These are phyloP conservation scores for Globisporangium solare DNA, from an alignment of 352 stramenopile species.

Conservation along the genomic window DNA sequence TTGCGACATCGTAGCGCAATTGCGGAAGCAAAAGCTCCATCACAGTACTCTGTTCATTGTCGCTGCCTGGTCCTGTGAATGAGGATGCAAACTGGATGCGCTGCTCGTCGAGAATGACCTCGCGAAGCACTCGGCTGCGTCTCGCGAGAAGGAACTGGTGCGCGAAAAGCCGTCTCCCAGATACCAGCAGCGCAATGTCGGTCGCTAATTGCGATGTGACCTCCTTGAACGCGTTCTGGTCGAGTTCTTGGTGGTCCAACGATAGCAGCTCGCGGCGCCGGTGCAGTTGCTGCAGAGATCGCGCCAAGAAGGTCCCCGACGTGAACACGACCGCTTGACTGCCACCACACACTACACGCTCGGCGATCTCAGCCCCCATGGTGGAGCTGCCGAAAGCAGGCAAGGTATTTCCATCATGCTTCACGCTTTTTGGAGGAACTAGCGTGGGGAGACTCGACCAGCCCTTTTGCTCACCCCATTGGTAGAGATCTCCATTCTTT, in stretches of 20 bases:
- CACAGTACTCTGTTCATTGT: background rate
- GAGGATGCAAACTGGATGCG: slow-evolving; percentile 9
- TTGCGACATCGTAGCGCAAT: slow-evolving; percentile 48
- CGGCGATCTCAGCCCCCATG: slow-evolving; percentile 31
- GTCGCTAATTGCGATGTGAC: slow-evolving; percentile 6
- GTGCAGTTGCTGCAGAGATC: slow-evolving; percentile 34
- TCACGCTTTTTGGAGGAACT: background rate
- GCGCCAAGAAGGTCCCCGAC: slow-evolving; percentile 44
- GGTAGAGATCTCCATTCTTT: slow-evolving; percentile 84
- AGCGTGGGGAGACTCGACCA: slow-evolving; percentile 12
- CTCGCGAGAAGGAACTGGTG: slow-evolving; percentile 62
- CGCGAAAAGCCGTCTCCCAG: slow-evolving; percentile 28
- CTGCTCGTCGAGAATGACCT: slow-evolving; percentile 52
- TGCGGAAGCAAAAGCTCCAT: slow-evolving; percentile 50
- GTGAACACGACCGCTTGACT: slow-evolving; percentile 38
- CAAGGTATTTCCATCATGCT: no score
- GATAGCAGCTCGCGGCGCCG: slow-evolving; percentile 11
- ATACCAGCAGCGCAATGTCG: slow-evolving; percentile 51
- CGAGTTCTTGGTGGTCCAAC: slow-evolving; percentile 3
- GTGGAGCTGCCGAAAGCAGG: background rate
- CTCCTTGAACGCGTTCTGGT: background rate
- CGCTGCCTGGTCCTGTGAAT: background rate
- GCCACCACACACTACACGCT: slow-evolving; percentile 49
- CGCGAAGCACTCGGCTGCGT: slow-evolving; percentile 42
- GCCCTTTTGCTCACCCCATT: slow-evolving; percentile 63